A percentile compares a stretch with the other conserved stretches of the same genome.
These are phyloP conservation scores for Aspergillus affinis DNA, from an alignment of 495 filamentous ascomycete genomes.

Conservation along the genomic window DNA sequence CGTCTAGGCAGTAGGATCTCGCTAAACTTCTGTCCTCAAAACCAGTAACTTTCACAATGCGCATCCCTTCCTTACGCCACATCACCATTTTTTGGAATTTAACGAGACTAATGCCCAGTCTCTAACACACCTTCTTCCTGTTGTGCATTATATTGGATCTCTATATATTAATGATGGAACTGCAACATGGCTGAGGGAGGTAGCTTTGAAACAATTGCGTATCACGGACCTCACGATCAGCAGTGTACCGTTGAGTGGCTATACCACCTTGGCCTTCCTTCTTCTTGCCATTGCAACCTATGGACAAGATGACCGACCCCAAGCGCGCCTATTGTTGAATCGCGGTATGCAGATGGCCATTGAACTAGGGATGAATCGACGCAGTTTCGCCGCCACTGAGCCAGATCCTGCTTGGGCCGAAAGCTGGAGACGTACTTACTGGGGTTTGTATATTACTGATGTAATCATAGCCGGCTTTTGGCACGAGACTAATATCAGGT, in stretches of 20 bases:
- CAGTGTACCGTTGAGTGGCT: not conserved
- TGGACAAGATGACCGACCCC: not conserved
- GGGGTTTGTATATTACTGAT: not conserved
- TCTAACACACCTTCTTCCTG: not conserved
- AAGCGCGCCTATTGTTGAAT: not conserved
- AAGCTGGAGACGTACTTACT: not conserved
- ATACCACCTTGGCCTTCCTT: not conserved
- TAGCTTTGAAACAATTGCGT: not conserved
- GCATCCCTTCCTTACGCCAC: not conserved
- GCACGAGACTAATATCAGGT: not conserved
- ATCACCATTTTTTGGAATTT: not conserved
- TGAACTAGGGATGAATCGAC: not conserved
- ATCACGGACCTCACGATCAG: not conserved
- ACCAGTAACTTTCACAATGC: not conserved
- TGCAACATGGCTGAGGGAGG: not conserved
- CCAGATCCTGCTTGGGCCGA: not conserved
- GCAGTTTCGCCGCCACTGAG: not conserved
- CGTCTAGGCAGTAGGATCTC: not conserved
- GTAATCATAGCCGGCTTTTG: not conserved
- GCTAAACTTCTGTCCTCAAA: not conserved
- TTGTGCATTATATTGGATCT: not conserved
- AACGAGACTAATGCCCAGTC: not conserved
- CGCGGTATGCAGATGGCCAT: not conserved
- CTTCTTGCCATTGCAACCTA: not conserved
- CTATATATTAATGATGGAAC: not conserved